Conservation (phyloP, 2,329 filamentous ascomycete genomes). For the Alternaria novae-zelandiae region DNA sequence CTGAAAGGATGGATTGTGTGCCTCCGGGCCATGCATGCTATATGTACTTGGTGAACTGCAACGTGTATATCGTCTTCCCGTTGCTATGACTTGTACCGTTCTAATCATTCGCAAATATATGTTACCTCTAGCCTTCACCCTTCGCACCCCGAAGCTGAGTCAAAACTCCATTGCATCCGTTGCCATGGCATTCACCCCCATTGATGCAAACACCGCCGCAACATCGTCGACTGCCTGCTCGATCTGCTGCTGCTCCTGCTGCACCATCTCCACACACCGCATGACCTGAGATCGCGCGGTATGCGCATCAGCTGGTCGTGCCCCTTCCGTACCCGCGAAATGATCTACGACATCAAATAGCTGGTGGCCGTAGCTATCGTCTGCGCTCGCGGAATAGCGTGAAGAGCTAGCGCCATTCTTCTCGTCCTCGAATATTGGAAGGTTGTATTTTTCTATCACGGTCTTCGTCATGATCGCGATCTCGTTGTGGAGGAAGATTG, state of each 20-base stretch:
- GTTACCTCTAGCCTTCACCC: not conserved
- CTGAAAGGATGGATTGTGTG: not conserved
- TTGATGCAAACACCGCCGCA: not conserved
- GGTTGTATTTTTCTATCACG: not conserved
- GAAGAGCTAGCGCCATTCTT: too few relatives aligned
- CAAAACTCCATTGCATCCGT: not conserved
- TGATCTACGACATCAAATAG: not conserved
- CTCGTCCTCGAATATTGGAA: not conserved
- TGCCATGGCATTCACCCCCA: not conserved
- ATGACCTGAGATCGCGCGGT: not conserved
- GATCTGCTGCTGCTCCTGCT: not conserved
- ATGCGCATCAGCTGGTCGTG: not conserved
- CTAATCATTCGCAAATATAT: accelerated
- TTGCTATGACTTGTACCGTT: accelerated
- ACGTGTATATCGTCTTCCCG: too few relatives aligned
- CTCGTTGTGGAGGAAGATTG: not conserved
- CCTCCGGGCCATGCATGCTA: not conserved
- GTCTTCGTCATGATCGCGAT: not conserved
- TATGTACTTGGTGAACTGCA: accelerated
- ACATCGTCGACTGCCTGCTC: not conserved
- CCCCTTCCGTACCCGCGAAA: not conserved
- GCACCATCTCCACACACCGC: not conserved
- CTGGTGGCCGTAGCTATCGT: not conserved
- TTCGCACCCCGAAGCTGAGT: not conserved
- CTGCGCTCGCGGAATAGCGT: not conserved